Percentiles rank a stretch among this genome's conserved stretches.
phyloP scores from a whole-genome alignment of 345 rosid genomes.

The Salix dunnii region DNA sequence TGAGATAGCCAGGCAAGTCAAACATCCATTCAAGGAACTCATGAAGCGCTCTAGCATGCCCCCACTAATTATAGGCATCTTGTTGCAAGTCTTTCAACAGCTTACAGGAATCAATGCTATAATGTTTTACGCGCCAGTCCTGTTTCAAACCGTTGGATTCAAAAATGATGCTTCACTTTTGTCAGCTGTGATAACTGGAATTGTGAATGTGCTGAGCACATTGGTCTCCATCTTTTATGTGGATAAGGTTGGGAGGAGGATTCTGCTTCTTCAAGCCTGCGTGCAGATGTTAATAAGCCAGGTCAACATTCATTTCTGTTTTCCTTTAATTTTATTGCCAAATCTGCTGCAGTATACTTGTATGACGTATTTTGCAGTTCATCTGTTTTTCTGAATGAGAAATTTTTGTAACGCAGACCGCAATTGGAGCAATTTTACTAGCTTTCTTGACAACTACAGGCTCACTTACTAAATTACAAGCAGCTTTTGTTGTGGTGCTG shows the following conservation, averaged over 20 bases:
- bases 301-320: neutral
- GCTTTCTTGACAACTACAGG: conserved; percentile 1
- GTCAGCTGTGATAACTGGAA: conserved; percentile 23
- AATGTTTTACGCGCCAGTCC: conserved; percentile 23
- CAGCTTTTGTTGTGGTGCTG: neutral
- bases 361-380: too few species aligned
- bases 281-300: conserved; percentile 11
- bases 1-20: conserved; percentile 7
- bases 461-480: conserved; percentile 6
- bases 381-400: neutral
- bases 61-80: conserved; percentile 11
- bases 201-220: conserved; percentile 18
- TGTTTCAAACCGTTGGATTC: conserved; percentile 23
- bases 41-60: conserved; percentile 7
- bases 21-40: conserved; percentile 16
- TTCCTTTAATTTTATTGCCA: neutral
- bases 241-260: conserved; percentile 18
- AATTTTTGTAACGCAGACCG: conserved; percentile 4
- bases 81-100: conserved; percentile 21
- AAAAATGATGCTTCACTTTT: conserved; percentile 21
- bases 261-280: conserved; percentile 16
- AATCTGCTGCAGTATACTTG: neutral
- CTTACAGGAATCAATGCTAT: conserved; percentile 28
- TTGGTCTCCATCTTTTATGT: conserved; percentile 12
- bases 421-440: conserved; percentile 8